Conservation (phyloP, 164 flowering plant genomes). For the Vitis rupestris region DNA sequence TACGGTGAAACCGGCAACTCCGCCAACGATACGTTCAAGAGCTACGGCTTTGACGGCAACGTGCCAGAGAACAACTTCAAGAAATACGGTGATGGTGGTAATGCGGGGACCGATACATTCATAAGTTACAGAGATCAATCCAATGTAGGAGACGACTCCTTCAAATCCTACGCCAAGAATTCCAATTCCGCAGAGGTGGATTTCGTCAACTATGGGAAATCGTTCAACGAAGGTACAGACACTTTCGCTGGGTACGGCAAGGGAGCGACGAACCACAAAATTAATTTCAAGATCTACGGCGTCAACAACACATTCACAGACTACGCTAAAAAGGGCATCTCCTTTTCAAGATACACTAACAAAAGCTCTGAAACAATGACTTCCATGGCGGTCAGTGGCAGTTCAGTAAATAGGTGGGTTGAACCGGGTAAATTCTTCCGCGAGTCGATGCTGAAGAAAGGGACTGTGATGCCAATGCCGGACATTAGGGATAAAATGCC, state of each 20-base stretch:
- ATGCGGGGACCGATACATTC: constrained; percentile 43
- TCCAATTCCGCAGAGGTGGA: constrained; percentile 36
- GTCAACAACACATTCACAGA: constrained; percentile 54
- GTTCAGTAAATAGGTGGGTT: constrained; percentile 49
- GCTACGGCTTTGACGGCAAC: constrained; percentile 47
- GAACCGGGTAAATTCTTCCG: constrained; percentile 78
- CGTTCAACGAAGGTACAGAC: constrained; percentile 54
- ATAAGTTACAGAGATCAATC: constrained; percentile 55
- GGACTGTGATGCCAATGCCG: constrained; percentile 67
- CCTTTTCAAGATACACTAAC: constrained; percentile 37
- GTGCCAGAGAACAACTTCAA: constrained; percentile 51
- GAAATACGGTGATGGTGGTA: constrained; percentile 49
- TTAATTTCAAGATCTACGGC: constrained; percentile 50
- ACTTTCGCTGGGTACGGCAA: constrained; percentile 53
- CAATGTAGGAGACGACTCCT: constrained; percentile 64
- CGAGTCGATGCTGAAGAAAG: constrained; percentile 48
- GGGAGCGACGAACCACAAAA: constrained; percentile 16
- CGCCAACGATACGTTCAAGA: constrained; percentile 43
- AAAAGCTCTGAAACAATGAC: constrained; percentile 9
- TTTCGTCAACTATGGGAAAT: constrained; percentile 57
- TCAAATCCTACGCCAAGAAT: constrained; percentile 51
- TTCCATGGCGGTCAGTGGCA: constrained; percentile 28
- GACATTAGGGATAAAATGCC: constrained; percentile 74
- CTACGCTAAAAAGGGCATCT: constrained; percentile 37
- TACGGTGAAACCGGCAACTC: constrained; percentile 45